These are phyloP conservation scores for Cavenderia fasciculata DNA, from an alignment of 78 protist species.

Conservation along the genomic window DNA sequence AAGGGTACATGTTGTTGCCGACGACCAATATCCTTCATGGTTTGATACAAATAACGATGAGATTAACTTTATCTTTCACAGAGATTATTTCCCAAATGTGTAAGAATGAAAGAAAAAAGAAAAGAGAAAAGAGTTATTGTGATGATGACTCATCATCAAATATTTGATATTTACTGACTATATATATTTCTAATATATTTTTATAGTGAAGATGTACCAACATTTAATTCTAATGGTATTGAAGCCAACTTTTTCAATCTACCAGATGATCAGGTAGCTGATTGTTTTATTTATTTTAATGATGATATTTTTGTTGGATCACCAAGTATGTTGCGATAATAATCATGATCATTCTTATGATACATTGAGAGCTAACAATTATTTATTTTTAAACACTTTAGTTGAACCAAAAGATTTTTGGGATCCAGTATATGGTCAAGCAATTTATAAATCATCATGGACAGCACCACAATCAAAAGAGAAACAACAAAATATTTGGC, in stretches of 20 bases:
- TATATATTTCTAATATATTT: not conserved
- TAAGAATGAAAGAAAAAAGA: too few species aligned
- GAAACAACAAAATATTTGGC: conserved; percentile 61
- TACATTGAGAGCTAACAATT: not conserved
- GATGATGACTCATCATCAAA: not conserved
- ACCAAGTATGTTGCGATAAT: not conserved
- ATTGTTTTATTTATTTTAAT: conserved; percentile 70
- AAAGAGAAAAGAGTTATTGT: not conserved
- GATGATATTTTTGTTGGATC: conserved; percentile 52
- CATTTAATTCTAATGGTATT: conserved; percentile 48
- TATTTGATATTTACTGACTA: not conserved
- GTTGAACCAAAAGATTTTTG: conserved; percentile 27
- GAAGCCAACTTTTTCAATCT: conserved; percentile 53
- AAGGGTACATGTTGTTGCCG: conserved; percentile 51
- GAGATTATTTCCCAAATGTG: conserved; percentile 28
- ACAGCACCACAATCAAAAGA: conserved; percentile 69
- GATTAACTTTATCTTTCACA: conserved; percentile 41
- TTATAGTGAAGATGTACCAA: conserved; percentile 32
- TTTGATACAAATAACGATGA: conserved; percentile 25
- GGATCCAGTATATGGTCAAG: conserved; percentile 70
- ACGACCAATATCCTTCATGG: conserved; percentile 49
- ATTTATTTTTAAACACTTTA: not conserved
- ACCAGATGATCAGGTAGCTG: conserved; percentile 77
- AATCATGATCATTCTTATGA: not conserved
- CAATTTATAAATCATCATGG: conserved; percentile 66